Percentiles rank a stretch among this genome's conserved stretches.
Evolutionary conservation across 1,284 basidiomycete genomes (phyloP).

Genomic region (Ganoderma boninense): DNA sequence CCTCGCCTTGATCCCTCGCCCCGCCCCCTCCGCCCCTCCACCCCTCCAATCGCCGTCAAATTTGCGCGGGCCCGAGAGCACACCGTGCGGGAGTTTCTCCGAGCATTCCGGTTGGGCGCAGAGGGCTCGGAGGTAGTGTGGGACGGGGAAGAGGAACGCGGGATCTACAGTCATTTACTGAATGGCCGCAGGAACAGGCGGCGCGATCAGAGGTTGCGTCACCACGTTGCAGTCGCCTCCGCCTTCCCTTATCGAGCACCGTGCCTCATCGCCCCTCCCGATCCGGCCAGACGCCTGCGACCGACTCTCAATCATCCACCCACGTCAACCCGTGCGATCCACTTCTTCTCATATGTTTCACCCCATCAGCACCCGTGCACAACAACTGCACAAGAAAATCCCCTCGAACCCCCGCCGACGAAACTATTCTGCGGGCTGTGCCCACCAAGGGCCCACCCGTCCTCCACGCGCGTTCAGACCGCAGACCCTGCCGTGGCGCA

Average conservation of each 20-base stretch:
- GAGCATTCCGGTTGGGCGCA: not conserved
- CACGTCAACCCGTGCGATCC: not conserved
- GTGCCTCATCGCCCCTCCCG: conserved; percentile 20
- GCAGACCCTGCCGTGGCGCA: too few relatives aligned
- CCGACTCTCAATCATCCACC: not conserved
- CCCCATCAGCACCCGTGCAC: not conserved
- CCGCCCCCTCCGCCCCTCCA: conserved; percentile 4
- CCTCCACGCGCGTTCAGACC: too few relatives aligned
- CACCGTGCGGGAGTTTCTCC: not conserved
- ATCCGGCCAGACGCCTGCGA: conserved; percentile 12
- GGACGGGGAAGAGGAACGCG: conserved; percentile 15
- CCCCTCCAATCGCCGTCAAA: not conserved
- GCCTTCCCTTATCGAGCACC: conserved; percentile 9
- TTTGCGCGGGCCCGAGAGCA: not conserved
- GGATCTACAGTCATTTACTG: conserved; percentile 27
- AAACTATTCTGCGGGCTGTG: not conserved
- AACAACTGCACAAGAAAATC: not conserved
- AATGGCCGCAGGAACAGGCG: conserved; percentile 15
- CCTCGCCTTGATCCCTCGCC: conserved; percentile 18
- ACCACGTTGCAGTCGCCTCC: conserved; percentile 16
- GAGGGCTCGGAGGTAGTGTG: conserved; percentile 3
- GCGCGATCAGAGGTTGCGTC: conserved; percentile 30
- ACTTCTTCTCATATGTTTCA: not conserved
- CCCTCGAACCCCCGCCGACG: conserved; percentile 15
- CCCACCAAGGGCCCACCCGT: not conserved